Base-by-base conservation (phyloP, 1,284 basidiomycete genomes). In the Fistulina hepatica region DNA sequence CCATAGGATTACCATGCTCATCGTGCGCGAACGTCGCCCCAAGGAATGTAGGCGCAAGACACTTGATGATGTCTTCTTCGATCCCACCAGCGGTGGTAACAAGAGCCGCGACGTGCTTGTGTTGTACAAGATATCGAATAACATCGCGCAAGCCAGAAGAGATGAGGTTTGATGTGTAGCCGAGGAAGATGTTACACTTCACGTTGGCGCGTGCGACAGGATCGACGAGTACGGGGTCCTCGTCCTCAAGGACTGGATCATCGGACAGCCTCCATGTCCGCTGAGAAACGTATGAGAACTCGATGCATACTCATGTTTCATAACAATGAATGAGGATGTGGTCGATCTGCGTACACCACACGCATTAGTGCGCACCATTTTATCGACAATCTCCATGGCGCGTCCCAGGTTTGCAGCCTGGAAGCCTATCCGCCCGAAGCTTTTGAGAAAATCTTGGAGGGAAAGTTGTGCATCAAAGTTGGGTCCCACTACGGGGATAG, bases 41-140 rank as follows among this genome's bases (percentile, higher is more conserved):
- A 21, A 98, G 71, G 50, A 94, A 97, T 0, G 95, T 99, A 53
- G 85, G 80, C 8, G 91, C 94, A 5, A 99, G 73, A 56, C 95
- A 98, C 60, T 99, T 99, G 63, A 99, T 97, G 47, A 98, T 85
- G 63, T 99, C 95, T 62, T 99, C 95, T 56, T 99, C 95, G 45
- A 99, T 85, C 3, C 95, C 95, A 1, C 95, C 95, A 2, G 95
- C 95, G 0, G 95, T 99, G 2, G 95, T 99, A 13, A 97, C 94
- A 37, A 99, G 70, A 6, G 80, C 86, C 19, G 81, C 74, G 36
- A 99, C 76, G 49, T 94, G 84, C 50, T 82, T 86, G 66, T 98
- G 78, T 59, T 97, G 92, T 28, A 92, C 94, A 27, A 99, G 80
- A 58, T 94, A 81, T 17, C 84, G 70, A 50, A 99, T 86, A 33